Base-by-base conservation (phyloP, 208 protist species). In the Trypanosoma theileri region DNA sequence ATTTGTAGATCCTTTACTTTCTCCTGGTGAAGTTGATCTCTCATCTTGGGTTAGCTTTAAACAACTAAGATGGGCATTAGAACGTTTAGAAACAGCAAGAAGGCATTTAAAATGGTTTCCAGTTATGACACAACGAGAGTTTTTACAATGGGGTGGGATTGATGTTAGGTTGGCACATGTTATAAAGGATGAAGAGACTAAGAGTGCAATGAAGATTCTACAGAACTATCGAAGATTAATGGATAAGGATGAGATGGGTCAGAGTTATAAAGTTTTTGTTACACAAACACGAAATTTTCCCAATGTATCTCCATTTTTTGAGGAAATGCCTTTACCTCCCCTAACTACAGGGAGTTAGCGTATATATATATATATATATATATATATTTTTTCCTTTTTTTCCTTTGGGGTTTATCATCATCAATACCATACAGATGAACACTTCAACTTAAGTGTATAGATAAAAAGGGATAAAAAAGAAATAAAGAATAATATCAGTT, bases 11-110 rank as follows among this genome's bases (percentile, higher is more conserved):
- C 91, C 89, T 55, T 68, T 97, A 28, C 75, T 93, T 17, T 94
- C 84, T 16, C 93, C 93, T n/a, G 93, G 93, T 7, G 86, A 96
- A 60, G 93, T 95, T n/a, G 93, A 97, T 66, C 77, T 97, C 24
- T 95, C 89, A 26, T 85, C 76, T 51, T 96, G 88, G 86, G 93
- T 97, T 24, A 82, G 80, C 40, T 97, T 97, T 69, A 85, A 85
- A 10, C 86, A 92, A 69, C 73, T 97, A 46, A 82, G 89, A 55
- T 94, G 86, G 81, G 81, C 82, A 21, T 69, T 94, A 51, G 88
- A 94, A 74, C 86, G 87, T 21, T 75, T 95, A 26, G 82, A 94
- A 72, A 74, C 91, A 35, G 91, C 90, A 41, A 86, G 82, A 57
- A 81, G 79, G 9, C 80, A 94, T 70, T 69, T 95, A 53, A 90